Base-by-base conservation (phyloP, 2,329 filamentous ascomycete genomes). In the Emergomyces pasteurianus region DNA sequence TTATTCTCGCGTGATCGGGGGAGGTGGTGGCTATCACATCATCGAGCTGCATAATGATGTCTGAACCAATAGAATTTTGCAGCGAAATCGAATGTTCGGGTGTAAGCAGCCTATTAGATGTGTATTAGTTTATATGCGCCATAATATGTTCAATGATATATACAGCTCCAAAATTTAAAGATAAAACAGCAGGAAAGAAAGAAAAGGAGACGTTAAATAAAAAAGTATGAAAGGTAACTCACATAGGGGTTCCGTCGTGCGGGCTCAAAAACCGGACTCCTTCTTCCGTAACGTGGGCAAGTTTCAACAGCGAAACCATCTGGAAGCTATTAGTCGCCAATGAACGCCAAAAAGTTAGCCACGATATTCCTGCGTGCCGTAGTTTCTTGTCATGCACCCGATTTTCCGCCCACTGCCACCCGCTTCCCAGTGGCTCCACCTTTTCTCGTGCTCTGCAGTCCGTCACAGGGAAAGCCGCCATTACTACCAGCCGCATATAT, bases 21-120 rank as follows among this genome's bases (percentile, higher is more conserved):
- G 91, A 96, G 0, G 94, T 99, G 0, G 94, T 97, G 36, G 91
- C 92, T 58, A 99, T 88, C 16, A 99, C 95, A 74, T 99, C 95
- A 79, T 99, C 94, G 3, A 99, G 85, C 76, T 99, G 95, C 95
- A 99, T 99, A 66, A 97, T 96, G 68, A 99, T 97, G 75, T 99
- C 94, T 65, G 90, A 95, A 65, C 94, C 94, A 69, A 99, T 99
- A 60, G 88, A 92, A 75, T 99, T 97, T 73, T 99, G 94, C 3
- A 99, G 81, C 12, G 86, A 87, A 68, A 99, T 96, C 0, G 94
- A 97, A 77, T 97, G 92, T 74, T 99, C 95, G 0, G 94, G 94
- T 0, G 94, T 99, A 54, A 99, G 85, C 12, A 99, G 85, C 81
- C 81, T 83, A 58, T 18, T 46, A 8, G 61, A 59, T 18, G 61